Evolutionary conservation across 306 rosid species (phyloP), one percentile per base, ranked within the genome.

Genomic region (Comarum palustre): DNA sequence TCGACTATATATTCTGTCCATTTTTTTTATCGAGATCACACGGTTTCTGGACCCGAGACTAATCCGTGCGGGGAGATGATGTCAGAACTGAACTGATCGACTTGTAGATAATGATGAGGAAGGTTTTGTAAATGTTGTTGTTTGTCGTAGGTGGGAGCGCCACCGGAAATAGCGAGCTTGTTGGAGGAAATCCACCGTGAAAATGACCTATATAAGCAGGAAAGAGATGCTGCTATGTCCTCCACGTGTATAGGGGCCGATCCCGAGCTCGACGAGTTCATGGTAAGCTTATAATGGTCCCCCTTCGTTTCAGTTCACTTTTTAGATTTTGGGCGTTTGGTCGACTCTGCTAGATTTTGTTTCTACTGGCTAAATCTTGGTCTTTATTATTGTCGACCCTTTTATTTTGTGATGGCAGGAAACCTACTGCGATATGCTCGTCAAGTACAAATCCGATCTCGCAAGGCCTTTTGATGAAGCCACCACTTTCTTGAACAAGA

Each of bases 201-300:
- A 83, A 86, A 84, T 71, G 93, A 90, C 78, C 66, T 77, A 66
- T 78, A 78, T 67, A 87, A 86, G 83, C 66, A 79, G 4, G 67
- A 62, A 16, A 62, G 67, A 62, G 67, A 62, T 25, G 67, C 67
- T 17, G 78, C 72, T 32, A 86, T 84, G 74, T 83, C 97, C 96
- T 83, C 97, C 96, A 88, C 96, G 92, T 88, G 96, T 84, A 75
- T 80, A 54, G 96, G 99, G 88, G 90, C 83, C 88, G 99, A 95
- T 87, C 99, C 96, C 90, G 99, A 91, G 90, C 97, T 94, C 62
- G 99, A 91, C 62, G 92, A 91, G 79, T 94, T 94, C 87, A 94
- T 94, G 99, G 67, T 62, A 32, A 62, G 39, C 29, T 13, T 14
- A 12, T 2, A 31, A 61, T 61, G 66, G 97, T 92, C 92, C 87